phyloP scores from a whole-genome alignment of 2,329 filamentous ascomycete genomes.

The Talaromyces piceae region DNA sequence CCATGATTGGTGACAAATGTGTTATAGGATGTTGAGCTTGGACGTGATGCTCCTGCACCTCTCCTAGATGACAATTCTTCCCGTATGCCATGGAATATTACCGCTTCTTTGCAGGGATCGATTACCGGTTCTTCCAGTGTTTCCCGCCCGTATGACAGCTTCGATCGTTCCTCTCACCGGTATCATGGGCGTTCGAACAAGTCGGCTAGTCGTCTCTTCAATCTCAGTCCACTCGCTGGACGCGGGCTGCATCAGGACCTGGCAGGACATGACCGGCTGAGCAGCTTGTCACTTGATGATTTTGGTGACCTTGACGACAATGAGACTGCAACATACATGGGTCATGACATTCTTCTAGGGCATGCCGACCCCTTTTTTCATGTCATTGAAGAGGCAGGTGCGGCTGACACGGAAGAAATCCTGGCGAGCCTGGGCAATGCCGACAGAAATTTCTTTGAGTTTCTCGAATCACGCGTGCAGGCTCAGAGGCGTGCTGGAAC shows the following conservation, averaged over 20 bases:
- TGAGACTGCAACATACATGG: slow-evolving; percentile 15
- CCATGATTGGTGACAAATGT: slow-evolving; percentile 6
- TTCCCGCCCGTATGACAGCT: slow-evolving; percentile 28
- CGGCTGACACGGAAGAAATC: slow-evolving; percentile 17
- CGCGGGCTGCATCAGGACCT: slow-evolving; percentile 34
- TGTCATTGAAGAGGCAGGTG: neutral
- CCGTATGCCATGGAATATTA: slow-evolving; percentile 63
- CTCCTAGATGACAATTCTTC: slow-evolving; percentile 61
- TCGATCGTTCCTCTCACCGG: slow-evolving; percentile 25
- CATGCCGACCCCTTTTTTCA: neutral
- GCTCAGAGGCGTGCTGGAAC: slow-evolving; percentile 10
- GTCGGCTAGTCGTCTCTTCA: slow-evolving; percentile 47
- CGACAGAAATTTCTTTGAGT: slow-evolving; percentile 56
- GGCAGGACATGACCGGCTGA: slow-evolving; percentile 18
- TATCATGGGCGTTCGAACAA: slow-evolving; percentile 26
- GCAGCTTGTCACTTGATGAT: slow-evolving; percentile 17
- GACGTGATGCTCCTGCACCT: slow-evolving; percentile 58
- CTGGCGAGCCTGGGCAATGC: slow-evolving; percentile 50
- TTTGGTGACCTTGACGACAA: slow-evolving; percentile 18
- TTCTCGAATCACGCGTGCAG: slow-evolving; percentile 46
- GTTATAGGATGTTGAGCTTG: slow-evolving; percentile 54
- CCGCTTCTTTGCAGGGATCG: slow-evolving; percentile 48
- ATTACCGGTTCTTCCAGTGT: slow-evolving; percentile 32
- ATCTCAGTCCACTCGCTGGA: slow-evolving; percentile 55
- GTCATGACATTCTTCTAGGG: neutral